phyloP scores from a whole-genome alignment of 768 basidiomycete genomes.

The Paxillus ammoniavirescens region DNA sequence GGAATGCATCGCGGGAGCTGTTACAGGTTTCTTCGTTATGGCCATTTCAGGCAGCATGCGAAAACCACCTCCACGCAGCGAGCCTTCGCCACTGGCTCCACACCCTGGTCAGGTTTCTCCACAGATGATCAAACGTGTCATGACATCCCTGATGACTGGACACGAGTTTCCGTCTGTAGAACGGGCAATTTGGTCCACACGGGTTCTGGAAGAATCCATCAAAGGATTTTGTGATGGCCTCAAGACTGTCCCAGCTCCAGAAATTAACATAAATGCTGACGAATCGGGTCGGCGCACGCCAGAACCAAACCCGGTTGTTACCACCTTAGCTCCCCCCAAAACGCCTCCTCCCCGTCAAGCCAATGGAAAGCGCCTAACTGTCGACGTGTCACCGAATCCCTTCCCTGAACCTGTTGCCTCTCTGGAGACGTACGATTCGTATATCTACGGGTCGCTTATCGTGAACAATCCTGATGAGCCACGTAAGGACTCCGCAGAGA shows the following conservation, averaged over 20 bases:
- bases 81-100: constrained; percentile 46
- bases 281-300: constrained; percentile 39
- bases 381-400: constrained; percentile 62
- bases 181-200: constrained; percentile 65
- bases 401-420: constrained; percentile 66
- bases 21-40: constrained; percentile 91
- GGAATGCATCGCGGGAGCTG: constrained; percentile 86
- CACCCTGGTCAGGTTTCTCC: constrained; percentile 61
- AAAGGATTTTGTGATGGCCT: constrained; percentile 72
- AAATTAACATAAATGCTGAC: constrained; percentile 14
- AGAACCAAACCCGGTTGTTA: constrained; percentile 31
- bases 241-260: constrained; percentile 19
- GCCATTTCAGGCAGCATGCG: constrained; percentile 38
- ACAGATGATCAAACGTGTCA: constrained; percentile 67
- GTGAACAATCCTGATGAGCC: constrained; percentile 47
- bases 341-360: constrained; percentile 48
- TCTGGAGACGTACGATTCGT: constrained; percentile 55
- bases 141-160: constrained; percentile 65
- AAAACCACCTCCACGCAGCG: constrained; percentile 13
- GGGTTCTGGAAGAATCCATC: constrained; percentile 66
- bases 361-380: constrained; percentile 27
- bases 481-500: constrained; percentile 17
- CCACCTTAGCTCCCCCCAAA: constrained; percentile 43
- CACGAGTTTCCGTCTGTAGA: constrained; percentile 75
- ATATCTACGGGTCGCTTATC: constrained; percentile 57